phyloP scores from a whole-genome alignment of 2,329 filamentous ascomycete species.

The Pseudohalonectria lignicola region DNA sequence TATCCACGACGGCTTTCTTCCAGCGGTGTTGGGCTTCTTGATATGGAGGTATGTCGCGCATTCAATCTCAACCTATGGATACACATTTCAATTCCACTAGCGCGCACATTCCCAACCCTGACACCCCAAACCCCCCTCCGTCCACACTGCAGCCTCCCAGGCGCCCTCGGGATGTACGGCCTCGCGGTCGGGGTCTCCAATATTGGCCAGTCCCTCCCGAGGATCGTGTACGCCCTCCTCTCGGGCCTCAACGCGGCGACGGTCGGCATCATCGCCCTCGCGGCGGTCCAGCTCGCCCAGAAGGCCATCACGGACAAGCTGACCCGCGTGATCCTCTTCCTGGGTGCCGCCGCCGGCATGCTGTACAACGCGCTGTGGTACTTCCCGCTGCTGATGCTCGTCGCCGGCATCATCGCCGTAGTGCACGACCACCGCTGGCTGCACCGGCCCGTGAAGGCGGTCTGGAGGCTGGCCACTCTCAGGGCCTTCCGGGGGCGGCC shows the following conservation, averaged over 20 bases:
- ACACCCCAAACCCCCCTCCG: neutral
- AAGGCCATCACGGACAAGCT: constrained; percentile 57
- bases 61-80: neutral
- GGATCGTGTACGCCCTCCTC: constrained; percentile 54
- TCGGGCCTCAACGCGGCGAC: constrained; percentile 63
- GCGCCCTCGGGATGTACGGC: constrained; percentile 58
- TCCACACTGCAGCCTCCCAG: constrained; percentile 41
- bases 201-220: constrained; percentile 47
- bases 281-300: constrained; percentile 54
- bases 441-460: constrained; percentile 20
- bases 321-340: constrained; percentile 52
- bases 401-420: constrained; percentile 39
- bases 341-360: constrained; percentile 52
- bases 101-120: no score
- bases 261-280: constrained; percentile 60
- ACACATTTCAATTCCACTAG: neutral
- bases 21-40: constrained; percentile 48
- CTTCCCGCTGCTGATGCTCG: constrained; percentile 53
- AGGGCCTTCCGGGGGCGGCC: neutral
- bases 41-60: constrained; percentile 44
- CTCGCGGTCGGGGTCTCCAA: constrained; percentile 53
- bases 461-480: neutral
- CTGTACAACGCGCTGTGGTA: constrained; percentile 68
- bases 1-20: constrained; percentile 47
- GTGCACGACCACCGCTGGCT: constrained; percentile 45